Evolutionary conservation across 2,329 filamentous ascomycete genomes (phyloP).

Genomic region (Paraconiothyrium sp.): DNA sequence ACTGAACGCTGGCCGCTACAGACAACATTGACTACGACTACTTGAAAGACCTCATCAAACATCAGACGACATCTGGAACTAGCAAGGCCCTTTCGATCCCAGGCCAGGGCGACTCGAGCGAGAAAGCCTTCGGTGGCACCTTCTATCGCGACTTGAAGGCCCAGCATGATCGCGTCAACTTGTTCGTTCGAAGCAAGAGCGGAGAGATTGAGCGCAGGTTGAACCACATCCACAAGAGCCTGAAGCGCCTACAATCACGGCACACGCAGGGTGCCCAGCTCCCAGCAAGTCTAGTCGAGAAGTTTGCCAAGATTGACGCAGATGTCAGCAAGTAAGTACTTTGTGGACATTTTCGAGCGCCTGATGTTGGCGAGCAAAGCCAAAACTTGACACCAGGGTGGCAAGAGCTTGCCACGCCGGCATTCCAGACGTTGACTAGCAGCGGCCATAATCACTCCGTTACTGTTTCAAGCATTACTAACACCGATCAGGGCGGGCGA

Average conservation of each 20-base stretch:
- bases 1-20: conserved; percentile 47
- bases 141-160: conserved; percentile 75
- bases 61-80: conserved; percentile 76
- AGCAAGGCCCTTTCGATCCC: conserved; percentile 78
- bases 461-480: conserved; percentile 18
- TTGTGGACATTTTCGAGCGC: not conserved
- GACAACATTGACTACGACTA: conserved; percentile 92
- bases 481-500: conserved; percentile 66
- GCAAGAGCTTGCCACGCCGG: not conserved
- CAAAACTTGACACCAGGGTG: not conserved
- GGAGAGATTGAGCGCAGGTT: conserved; percentile 78
- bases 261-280: conserved; percentile 37
- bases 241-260: conserved; percentile 44
- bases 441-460: not conserved
- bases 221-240: conserved; percentile 52
- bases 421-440: not conserved
- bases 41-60: conserved; percentile 85
- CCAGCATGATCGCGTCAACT: conserved; percentile 79
- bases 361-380: not conserved
- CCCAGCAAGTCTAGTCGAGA: conserved; percentile 57
- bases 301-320: conserved; percentile 61
- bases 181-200: conserved; percentile 82
- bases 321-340: conserved; percentile 56
- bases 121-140: conserved; percentile 73
- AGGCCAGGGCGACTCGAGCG: conserved; percentile 66